These are phyloP conservation scores for Neonectria faginata DNA, from an alignment of 2,329 filamentous ascomycete genomes.

Conservation along the genomic window DNA sequence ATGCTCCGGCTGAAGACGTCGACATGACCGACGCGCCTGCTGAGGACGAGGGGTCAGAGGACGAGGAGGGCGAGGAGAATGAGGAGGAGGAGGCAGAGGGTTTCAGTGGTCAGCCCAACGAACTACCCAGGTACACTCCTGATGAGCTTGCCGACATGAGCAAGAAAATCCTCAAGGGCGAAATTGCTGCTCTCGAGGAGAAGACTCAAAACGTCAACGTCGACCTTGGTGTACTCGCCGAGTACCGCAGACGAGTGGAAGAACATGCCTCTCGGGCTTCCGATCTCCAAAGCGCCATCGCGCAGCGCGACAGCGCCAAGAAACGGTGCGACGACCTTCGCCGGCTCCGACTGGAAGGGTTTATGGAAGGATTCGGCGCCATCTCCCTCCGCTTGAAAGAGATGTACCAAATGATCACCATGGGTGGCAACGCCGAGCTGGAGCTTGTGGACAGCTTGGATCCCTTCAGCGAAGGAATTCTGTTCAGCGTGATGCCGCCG, in stretches of 20 bases:
- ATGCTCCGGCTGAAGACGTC: constrained; percentile 46
- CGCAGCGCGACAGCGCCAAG: constrained; percentile 86
- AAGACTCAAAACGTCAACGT: constrained; percentile 87
- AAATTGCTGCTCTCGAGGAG: constrained; percentile 72
- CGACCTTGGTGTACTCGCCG: constrained; percentile 87
- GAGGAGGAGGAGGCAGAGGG: constrained; percentile 48
- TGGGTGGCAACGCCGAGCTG: constrained; percentile 97
- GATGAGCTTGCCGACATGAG: constrained; percentile 76
- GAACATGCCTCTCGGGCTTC: constrained; percentile 85
- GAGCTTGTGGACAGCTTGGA: constrained; percentile 97
- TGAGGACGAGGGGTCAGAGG: constrained; percentile 42
- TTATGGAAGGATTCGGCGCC: constrained; percentile 96
- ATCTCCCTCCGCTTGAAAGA: constrained; percentile 97
- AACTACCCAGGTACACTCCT: constrained; percentile 81
- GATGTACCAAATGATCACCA: constrained; percentile 99
- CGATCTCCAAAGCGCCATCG: constrained; percentile 83
- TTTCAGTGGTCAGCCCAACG: constrained; percentile 56
- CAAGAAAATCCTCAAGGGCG: constrained; percentile 70
- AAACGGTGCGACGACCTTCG: constrained; percentile 92
- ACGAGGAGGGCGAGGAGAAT: constrained; percentile 40
- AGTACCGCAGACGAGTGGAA: constrained; percentile 87
- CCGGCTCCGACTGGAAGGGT: constrained; percentile 89
- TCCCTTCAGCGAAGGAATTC: constrained; percentile 95
- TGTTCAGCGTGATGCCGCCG: constrained; percentile 98
- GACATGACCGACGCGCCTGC: constrained; percentile 46